Conservation (phyloP, 2,329 filamentous ascomycete genomes). For the Davidsoniella australis region DNA sequence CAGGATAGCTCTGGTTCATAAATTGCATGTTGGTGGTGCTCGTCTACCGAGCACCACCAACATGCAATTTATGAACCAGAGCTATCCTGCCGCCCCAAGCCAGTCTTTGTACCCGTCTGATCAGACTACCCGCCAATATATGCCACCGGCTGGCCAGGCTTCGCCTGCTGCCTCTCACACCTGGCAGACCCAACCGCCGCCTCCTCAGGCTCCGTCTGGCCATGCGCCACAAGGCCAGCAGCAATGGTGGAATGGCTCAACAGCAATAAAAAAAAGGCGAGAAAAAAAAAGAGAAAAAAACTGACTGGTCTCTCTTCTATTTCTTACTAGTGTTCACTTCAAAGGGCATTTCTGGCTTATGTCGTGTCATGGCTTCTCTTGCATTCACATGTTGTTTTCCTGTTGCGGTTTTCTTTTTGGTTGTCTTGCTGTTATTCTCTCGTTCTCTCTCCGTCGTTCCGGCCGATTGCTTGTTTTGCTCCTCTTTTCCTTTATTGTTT, state of each 20-base stretch:
- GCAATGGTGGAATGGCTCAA: slow-evolving; percentile 37
- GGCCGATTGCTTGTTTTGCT: neutral
- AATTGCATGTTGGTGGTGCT: slow-evolving; percentile 36
- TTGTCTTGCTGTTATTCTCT: neutral
- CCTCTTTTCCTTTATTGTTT: slow-evolving; percentile 8
- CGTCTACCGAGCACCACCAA: slow-evolving; percentile 34
- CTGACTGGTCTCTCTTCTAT: too few relatives aligned
- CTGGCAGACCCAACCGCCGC: slow-evolving; percentile 44
- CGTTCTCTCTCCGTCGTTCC: too few relatives aligned
- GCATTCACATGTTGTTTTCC: neutral
- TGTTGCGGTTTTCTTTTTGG: slow-evolving; percentile 5
- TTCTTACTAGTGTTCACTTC: too few relatives aligned
- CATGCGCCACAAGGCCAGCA: slow-evolving; percentile 17
- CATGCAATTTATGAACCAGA: slow-evolving; percentile 46
- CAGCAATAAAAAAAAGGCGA: slow-evolving; percentile 15
- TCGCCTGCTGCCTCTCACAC: slow-evolving; percentile 31
- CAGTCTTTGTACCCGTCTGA: slow-evolving; percentile 45
- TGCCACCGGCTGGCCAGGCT: slow-evolving; percentile 43
- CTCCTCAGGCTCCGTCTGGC: slow-evolving; percentile 21
- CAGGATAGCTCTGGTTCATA: slow-evolving; percentile 40
- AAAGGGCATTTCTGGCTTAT: too few relatives aligned
- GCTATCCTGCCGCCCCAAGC: slow-evolving; percentile 30
- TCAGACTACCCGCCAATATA: slow-evolving; percentile 47
- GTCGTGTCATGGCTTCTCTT: too few relatives aligned
- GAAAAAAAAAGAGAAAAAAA: too few relatives aligned